A percentile compares a stretch with the other conserved stretches of the same genome.
Conservation (phyloP, 345 rosid genomes). For the Pistacia integerrima region DNA sequence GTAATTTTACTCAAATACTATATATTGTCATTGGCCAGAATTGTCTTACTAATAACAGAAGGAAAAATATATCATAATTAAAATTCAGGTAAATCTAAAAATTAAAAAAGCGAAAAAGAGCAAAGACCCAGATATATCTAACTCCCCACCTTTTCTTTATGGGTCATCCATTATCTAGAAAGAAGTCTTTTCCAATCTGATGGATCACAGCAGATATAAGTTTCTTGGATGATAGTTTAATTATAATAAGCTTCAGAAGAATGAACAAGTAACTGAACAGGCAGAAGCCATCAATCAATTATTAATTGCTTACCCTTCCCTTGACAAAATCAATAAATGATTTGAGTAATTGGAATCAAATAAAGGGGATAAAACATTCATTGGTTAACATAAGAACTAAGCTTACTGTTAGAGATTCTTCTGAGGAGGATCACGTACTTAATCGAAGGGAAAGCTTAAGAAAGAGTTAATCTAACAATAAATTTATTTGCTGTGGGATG, state of each 20-base stretch:
- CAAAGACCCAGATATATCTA: no score
- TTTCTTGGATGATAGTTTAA: background rate
- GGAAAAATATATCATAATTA: background rate
- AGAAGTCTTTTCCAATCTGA: background rate
- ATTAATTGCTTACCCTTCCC: background rate
- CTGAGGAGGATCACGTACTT: background rate
- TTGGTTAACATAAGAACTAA: background rate
- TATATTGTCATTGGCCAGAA: conserved; percentile 5
- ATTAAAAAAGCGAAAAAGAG: no score
- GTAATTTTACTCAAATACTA: background rate
- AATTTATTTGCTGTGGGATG: background rate
- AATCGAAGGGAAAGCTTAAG: background rate
- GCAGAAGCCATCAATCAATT: background rate
- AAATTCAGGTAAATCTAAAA: background rate
- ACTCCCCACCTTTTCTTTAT: background rate
- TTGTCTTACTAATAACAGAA: background rate
- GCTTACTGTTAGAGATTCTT: background rate
- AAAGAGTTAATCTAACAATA: background rate
- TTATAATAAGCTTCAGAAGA: background rate
- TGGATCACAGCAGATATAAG: background rate
- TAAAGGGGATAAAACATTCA: background rate
- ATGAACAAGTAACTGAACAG: background rate
- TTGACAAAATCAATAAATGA: background rate
- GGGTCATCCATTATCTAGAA: background rate
- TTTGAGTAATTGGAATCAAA: background rate